Percentiles rank a stretch among this genome's conserved stretches.
Conservation (phyloP, 1,284 basidiomycete species). For the Athelia psychrophila region DNA sequence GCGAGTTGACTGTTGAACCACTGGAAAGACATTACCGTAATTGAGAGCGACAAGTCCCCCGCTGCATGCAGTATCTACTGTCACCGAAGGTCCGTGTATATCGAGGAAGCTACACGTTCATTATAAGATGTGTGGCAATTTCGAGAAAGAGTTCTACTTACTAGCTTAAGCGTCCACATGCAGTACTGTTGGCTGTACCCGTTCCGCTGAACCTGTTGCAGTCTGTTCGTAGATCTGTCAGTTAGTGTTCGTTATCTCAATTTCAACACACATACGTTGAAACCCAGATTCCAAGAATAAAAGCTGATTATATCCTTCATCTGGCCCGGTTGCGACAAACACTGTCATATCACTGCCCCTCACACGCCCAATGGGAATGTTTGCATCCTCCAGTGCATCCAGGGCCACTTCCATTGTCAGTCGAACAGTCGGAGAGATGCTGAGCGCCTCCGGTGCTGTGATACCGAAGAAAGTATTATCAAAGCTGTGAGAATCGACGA, state of each 20-base stretch:
- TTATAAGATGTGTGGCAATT: not conserved
- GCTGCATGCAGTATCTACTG: constrained; percentile 34
- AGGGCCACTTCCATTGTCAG: constrained; percentile 31
- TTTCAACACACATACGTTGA: constrained; percentile 17
- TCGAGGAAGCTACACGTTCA: constrained; percentile 30
- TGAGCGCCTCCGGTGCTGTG: constrained; percentile 29
- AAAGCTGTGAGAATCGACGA: constrained; percentile 27
- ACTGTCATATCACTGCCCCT: constrained; percentile 31
- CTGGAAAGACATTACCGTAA: constrained; percentile 20
- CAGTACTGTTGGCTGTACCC: constrained; percentile 29
- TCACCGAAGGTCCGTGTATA: constrained; percentile 33
- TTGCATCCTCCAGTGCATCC: constrained; percentile 35
- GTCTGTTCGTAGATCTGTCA: constrained; percentile 12
- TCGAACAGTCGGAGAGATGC: constrained; percentile 26
- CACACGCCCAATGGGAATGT: constrained; percentile 27
- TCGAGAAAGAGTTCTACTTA: constrained; percentile 11
- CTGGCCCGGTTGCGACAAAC: constrained; percentile 28
- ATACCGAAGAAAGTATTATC: constrained; percentile 35
- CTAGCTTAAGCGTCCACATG: constrained; percentile 35
- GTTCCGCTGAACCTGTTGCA: constrained; percentile 32
- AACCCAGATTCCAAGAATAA: constrained; percentile 29
- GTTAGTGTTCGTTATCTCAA: not conserved
- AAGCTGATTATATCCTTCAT: constrained; percentile 27
- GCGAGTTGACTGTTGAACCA: not conserved
- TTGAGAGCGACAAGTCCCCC: constrained; percentile 32